These are phyloP conservation scores for Exophiala alcalophila DNA, from an alignment of 2,329 filamentous ascomycete species.

Conservation along the genomic window DNA sequence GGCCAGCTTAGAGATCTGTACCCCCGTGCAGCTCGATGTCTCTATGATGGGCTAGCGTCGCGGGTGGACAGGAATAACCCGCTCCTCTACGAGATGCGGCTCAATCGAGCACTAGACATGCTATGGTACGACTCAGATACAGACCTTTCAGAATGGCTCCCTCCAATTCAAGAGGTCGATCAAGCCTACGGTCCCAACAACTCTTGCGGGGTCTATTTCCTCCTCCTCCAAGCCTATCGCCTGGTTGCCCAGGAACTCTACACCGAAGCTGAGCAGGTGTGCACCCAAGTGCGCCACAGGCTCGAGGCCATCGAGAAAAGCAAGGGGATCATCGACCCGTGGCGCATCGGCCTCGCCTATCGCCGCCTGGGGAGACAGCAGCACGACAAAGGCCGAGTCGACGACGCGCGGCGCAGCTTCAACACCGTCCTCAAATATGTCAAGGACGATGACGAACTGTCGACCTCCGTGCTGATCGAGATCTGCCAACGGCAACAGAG, in stretches of 20 bases:
- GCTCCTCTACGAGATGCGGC: conserved; percentile 23
- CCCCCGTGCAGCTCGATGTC: conserved; percentile 15
- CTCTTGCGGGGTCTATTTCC: conserved; percentile 17
- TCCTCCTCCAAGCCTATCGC: conserved; percentile 22
- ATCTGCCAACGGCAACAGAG: conserved; percentile 22
- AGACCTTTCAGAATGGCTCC: conserved; percentile 21
- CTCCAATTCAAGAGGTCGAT: conserved; percentile 17
- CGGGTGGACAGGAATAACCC: conserved; percentile 21
- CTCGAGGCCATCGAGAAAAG: conserved; percentile 8
- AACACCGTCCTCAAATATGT: conserved; percentile 22
- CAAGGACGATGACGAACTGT: conserved; percentile 8
- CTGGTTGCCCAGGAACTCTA: conserved; percentile 15
- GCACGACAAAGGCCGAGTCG: conserved; percentile 9
- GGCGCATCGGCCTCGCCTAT: conserved; percentile 22
- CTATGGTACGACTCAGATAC: conserved; percentile 19
- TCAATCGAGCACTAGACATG: conserved; percentile 24
- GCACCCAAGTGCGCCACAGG: conserved; percentile 12
- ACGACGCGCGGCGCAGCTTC: conserved; percentile 23
- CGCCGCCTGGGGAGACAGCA: conserved; percentile 23
- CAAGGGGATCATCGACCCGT: conserved; percentile 17
- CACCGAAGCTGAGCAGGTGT: conserved; percentile 10
- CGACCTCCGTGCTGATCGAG: conserved; percentile 18
- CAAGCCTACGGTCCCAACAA: conserved; percentile 12
- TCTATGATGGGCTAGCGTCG: conserved; percentile 21
- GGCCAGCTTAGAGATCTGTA: conserved; percentile 18